A percentile compares a stretch with the other conserved stretches of the same genome.
These are phyloP conservation scores for Arachnomyces sp. DNA, from an alignment of 2,329 filamentous ascomycete species.

Conservation along the genomic window DNA sequence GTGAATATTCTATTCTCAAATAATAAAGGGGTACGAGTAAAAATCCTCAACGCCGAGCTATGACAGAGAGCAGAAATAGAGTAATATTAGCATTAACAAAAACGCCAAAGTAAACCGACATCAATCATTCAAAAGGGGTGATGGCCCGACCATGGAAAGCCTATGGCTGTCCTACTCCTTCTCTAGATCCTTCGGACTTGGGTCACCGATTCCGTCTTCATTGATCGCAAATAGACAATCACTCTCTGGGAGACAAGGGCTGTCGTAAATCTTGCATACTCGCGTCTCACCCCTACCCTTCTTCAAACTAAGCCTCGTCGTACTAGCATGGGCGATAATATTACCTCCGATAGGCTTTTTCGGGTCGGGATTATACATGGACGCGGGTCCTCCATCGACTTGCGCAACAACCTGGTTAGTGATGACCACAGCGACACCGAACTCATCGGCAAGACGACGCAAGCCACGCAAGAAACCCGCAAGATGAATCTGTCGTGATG, in stretches of 20 bases:
- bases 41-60: slow-evolving; percentile 1
- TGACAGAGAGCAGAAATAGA: not conserved
- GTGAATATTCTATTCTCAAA: too few species aligned
- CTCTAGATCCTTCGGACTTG: slow-evolving; percentile 88
- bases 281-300: slow-evolving; percentile 92
- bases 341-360: slow-evolving; percentile 99
- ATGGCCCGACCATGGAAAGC: too few species aligned
- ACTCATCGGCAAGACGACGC: slow-evolving; percentile 55
- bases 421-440: slow-evolving; percentile 96
- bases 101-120: not conserved
- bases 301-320: slow-evolving; percentile 86
- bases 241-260: slow-evolving; percentile 89
- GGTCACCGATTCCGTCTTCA: slow-evolving; percentile 93
- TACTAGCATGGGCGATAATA: slow-evolving; percentile 96
- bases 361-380: slow-evolving; percentile 98
- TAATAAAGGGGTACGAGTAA: too few species aligned
- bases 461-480: slow-evolving; percentile 43
- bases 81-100: not conserved
- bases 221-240: slow-evolving; percentile 96
- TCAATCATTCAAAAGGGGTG: not conserved
- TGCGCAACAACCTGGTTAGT: slow-evolving; percentile 98
- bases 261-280: slow-evolving; percentile 99
- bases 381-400: slow-evolving; percentile 87
- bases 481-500: slow-evolving; percentile 64
- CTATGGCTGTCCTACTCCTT: slow-evolving; percentile 50